Percentiles rank a stretch among this genome's conserved stretches.
Conservation (phyloP, 2,329 filamentous ascomycete species). For the Claviceps quebecensis region DNA sequence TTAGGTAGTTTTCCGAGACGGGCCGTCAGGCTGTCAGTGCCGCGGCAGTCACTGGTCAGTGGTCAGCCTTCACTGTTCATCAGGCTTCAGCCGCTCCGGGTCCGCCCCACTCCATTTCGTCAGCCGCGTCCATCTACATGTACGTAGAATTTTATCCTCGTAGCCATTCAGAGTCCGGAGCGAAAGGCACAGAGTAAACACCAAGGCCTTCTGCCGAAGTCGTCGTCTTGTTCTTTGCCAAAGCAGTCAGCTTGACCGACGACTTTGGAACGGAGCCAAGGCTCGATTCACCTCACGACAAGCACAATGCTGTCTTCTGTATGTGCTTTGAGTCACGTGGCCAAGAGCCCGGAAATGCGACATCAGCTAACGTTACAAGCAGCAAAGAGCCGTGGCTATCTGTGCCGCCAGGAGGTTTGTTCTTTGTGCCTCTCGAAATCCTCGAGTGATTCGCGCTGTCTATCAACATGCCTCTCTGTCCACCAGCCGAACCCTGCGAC, state of each 20-base stretch:
- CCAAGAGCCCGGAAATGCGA: background rate
- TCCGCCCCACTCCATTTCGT: background rate
- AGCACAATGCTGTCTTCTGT: constrained; percentile 1
- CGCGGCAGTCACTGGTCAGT: no score
- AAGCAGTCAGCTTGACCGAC: background rate
- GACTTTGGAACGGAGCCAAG: background rate
- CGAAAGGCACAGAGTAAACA: background rate
- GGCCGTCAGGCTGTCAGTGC: no score
- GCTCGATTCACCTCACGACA: background rate
- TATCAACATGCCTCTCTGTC: background rate
- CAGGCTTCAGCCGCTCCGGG: background rate
- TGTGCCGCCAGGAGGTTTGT: background rate
- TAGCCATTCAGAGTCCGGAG: background rate
- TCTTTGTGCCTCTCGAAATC: background rate
- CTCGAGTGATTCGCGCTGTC: background rate
- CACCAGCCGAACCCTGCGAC: background rate
- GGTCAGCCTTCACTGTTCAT: no score
- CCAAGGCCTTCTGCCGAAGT: background rate
- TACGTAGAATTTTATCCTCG: background rate
- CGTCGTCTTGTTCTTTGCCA: background rate
- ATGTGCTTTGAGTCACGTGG: background rate
- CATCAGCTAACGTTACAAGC: background rate
- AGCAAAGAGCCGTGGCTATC: background rate
- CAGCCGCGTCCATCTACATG: background rate
- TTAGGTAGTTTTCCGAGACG: no score